Evolutionary conservation across 768 basidiomycete species (phyloP), one percentile per base, ranked within the genome.

Genomic region (Leccinum imitatum): DNA sequence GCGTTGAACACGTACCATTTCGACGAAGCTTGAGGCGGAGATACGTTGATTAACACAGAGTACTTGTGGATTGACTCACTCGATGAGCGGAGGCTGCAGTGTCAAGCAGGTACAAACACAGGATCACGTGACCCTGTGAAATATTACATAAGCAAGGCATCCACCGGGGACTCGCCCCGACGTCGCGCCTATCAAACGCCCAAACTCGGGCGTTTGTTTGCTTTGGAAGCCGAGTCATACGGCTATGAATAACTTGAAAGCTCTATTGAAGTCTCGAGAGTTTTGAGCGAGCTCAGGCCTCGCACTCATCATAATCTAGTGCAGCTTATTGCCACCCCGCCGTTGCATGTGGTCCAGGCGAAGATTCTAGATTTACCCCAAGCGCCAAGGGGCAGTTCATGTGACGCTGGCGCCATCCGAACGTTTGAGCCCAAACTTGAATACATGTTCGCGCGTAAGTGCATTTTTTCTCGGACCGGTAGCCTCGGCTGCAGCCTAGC

Each of bases 1-100:
- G 54, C 3, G 23, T 6, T n/a, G 15, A 48, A 39, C 56, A 76
- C 78, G 61, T 61, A 79, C 78, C 78, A 79, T 79, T 69, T 71
- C 69, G 63, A 68, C 25, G 50, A 62, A 62, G 59, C 57, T 71
- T 67, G 73, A 66, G 60, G 72, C 56, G 68, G 72, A 71, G n/a
- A 21, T 23, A 21, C 50, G 65, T 60, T 60, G 68, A 62, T 23
- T 41, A 47, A 47, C 59, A 19, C 50, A 19, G 54, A 25, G 46
- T 48, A 33, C 33, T 33, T 33, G 57, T 54, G 14, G 63, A 44
- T 21, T 57, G 57, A 52, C 4, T 27, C 33, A 30, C 25, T 48
- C 59, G 35, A 63, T 53, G 30, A 44, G 8, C 19, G 8, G 51
- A 64, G 60, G 63, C 8, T 51, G 39, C 15, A 13, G 35, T 25